Evolutionary conservation across 805 yeast genomes (phyloP).

Genomic region (Zygotorulaspora chibaensis): DNA sequence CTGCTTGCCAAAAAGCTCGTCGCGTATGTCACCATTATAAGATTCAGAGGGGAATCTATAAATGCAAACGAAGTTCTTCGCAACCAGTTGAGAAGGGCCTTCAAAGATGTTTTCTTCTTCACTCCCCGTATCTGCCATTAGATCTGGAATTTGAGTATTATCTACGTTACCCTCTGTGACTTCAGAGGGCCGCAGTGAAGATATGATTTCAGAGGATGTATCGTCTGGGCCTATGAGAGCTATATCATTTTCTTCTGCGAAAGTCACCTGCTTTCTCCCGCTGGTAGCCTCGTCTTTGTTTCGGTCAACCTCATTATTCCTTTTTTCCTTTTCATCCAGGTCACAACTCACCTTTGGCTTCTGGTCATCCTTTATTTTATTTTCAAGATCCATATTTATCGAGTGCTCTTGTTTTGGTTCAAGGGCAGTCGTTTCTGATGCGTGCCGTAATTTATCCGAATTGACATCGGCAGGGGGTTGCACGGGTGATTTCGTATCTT

Average conservation of each 20-base stretch:
- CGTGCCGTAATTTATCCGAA: too few species aligned
- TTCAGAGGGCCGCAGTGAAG: not conserved
- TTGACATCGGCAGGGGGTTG: too few species aligned
- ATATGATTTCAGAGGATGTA: conserved; percentile 7
- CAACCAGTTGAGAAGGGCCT: conserved; percentile 66
- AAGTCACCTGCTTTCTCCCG: conserved; percentile 22
- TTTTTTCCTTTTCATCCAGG: not conserved
- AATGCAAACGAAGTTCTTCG: conserved; percentile 51
- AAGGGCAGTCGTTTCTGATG: too few species aligned
- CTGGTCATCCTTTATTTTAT: too few species aligned
- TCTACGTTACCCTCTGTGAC: conserved; percentile 2
- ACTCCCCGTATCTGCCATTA: conserved; percentile 15
- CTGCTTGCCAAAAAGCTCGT: conserved; percentile 57
- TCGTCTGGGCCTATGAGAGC: conserved; percentile 15
- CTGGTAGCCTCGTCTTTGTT: not conserved
- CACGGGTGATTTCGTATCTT: too few species aligned
- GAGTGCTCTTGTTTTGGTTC: too few species aligned
- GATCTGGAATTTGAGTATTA: conserved; percentile 7
- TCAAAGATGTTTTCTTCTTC: conserved; percentile 39
- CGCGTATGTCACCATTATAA: conserved; percentile 11
- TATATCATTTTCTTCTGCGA: conserved; percentile 17
- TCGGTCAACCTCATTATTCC: not conserved
- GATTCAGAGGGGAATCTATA: conserved; percentile 36
- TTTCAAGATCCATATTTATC: too few species aligned
- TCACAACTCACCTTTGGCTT: too few species aligned